Evolutionary conservation across 768 basidiomycete species (phyloP), one percentile per base, ranked within the genome.

Genomic region (Obba rivulosa): DNA sequence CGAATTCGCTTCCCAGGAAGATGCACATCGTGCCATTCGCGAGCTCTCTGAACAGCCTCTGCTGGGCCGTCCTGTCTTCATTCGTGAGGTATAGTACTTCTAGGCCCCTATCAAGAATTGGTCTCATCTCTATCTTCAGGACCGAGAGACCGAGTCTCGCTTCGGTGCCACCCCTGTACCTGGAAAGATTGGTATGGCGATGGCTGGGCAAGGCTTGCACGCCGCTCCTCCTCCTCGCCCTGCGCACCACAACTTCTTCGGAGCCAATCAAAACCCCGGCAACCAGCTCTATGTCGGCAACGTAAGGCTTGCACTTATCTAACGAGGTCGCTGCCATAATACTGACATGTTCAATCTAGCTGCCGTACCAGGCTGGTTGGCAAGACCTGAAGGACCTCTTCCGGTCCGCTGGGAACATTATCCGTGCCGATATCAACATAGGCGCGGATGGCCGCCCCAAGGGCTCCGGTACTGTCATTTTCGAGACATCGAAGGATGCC

Each of bases 291-390:
- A 93, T 53, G 87, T 95, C 55, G 91, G 92, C 46, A 93, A 93
- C 63, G 92, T 93, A 58, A 60, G 83, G n/a, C n/a, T n/a, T 56
- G 3, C 38, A 31, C 25, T 21, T 11, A 21, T 53, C n/a, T n/a
- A n/a, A n/a, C n/a, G n/a, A 21, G 18, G 18, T 9, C n/a, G 3
- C 39, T 40, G 18, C 18, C 21, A 9, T 18, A 11, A 40, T 9
- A 8, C 39, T 11, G 9, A 14, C 9, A 20, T 9, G 39, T 9
- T 9, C 39, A 40, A 9, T 40, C 9, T 9, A 97, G 94, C 70
- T 98, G 23, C 94, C 93, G 2, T 92, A 90, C 62, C 92, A 94
- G 70, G 93, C 92, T n/a, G 92, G 92, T 24, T 99, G 95, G 95
- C 95, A 99, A 65, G 95, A 98, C 64, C 71, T 98, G 48, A 98